Evolutionary conservation across 192 early-diverging fungal species (phyloP), one percentile per base, ranked within the genome.

Genomic region (Spinellus fusiger): DNA sequence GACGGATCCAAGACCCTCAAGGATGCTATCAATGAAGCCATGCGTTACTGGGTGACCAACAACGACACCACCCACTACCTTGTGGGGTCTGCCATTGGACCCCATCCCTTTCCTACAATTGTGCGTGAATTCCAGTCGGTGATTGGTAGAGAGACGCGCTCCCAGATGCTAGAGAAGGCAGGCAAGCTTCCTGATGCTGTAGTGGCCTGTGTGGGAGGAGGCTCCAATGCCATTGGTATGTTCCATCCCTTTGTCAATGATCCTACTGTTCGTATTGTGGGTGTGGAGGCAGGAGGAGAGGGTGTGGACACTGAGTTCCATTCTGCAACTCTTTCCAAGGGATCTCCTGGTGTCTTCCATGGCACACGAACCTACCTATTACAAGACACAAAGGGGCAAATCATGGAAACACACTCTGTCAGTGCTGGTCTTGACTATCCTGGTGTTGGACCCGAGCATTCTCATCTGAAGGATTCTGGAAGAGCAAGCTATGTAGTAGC

Each of bases 21-120:
- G 77, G 96, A 99, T 79, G 96, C 96, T 38, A 88, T 97, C 68
- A 99, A 99, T 70, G 96, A 96, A 72, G 96, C 96, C 25, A 91
- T 97, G 92, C 84, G 96, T 64, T 95, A 99, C 75, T 96, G 94
- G 94, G 93, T 96, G 52, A 90, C 96, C 54, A 99, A 97, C 73
- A 93, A 95, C 38, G 58, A 74, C 6, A 91, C 80, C 59, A 99
- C 96, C 0, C 93, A 99, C 73, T 98, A 99, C 71, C 71, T 99
- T 54, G 90, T 99, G 49, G 95, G 96, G 52, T 96, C 94, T 4
- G 94, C 95, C 16, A 95, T 96, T 58, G 96, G 96, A 46, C 91
- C 93, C 40, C 94, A 97, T 72, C 96, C 95, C 7, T 99, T 99
- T 87, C 96, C 94, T 15, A 87, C 82, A 27, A 89, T 99, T 72